These are phyloP conservation scores for Erythrophleum ivorense DNA, from an alignment of 331 rosid genomes.

Conservation along the genomic window DNA sequence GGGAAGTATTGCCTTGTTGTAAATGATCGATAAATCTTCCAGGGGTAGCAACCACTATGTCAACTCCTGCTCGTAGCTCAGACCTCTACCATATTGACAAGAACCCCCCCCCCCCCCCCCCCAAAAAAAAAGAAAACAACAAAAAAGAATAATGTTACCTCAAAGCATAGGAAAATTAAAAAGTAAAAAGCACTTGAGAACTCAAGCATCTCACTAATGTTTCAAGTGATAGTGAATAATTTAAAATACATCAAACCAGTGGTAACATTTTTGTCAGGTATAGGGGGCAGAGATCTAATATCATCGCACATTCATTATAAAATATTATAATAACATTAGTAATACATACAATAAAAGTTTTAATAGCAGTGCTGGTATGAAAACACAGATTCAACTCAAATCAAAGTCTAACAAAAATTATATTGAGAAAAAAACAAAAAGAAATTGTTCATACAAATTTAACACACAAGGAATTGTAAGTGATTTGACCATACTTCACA, in stretches of 20 bases:
- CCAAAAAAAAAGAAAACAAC: too few relatives aligned
- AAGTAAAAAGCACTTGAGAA: neutral
- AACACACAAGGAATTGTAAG: conserved; percentile 9
- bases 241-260: neutral
- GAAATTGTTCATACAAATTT: conserved; percentile 15
- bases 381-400: conserved; percentile 22
- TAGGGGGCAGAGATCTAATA: neutral
- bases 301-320: neutral
- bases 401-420: conserved; percentile 20
- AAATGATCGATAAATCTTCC: conserved; percentile 91
- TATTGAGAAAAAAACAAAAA: neutral
- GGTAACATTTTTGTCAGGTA: neutral
- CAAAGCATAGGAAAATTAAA: neutral
- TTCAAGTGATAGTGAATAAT: neutral
- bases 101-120: conserved; percentile 16
- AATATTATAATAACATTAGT: neutral
- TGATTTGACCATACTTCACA: conserved; percentile 25
- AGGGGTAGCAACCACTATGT: conserved; percentile 84
- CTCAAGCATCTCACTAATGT: neutral
- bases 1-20: conserved; percentile 86
- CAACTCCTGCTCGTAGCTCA: conserved; percentile 90
- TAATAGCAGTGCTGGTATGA: neutral
- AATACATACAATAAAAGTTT: neutral
- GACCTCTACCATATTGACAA: conserved; percentile 63
- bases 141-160: neutral